Conservation (phyloP, 1,284 basidiomycete species). For the Phellinidium pouzarii region DNA sequence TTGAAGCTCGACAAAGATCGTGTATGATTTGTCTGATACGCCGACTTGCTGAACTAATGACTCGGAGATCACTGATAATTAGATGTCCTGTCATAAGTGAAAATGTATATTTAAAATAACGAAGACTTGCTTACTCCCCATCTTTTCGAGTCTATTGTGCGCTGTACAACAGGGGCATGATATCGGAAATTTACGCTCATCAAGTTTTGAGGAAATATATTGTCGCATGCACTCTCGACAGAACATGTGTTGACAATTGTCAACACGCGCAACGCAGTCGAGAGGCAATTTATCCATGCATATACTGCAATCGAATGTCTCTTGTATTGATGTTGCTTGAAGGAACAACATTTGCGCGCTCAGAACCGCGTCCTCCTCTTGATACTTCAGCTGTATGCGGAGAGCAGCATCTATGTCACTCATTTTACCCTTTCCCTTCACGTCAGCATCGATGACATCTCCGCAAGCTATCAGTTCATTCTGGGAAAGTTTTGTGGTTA, state of each 20-base stretch:
- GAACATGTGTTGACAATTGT: conserved; percentile 46
- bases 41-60: conserved; percentile 40
- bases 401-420: conserved; percentile 27
- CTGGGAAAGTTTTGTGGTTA: too few species aligned
- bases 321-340: conserved; percentile 24
- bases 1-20: conserved; percentile 47
- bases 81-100: too few species aligned
- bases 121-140: conserved; percentile 31
- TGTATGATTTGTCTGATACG: conserved; percentile 40
- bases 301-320: conserved; percentile 46
- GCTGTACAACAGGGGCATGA: conserved; percentile 50
- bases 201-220: conserved; percentile 41
- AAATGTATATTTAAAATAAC: neutral
- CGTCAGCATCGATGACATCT: neutral
- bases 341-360: conserved; percentile 32
- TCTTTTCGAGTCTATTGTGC: conserved; percentile 10
- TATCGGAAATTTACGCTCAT: conserved; percentile 52
- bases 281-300: conserved; percentile 47
- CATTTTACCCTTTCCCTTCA: conserved; percentile 4
- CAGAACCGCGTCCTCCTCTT: conserved; percentile 39
- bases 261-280: conserved; percentile 39
- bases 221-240: conserved; percentile 47
- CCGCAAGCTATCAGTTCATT: neutral
- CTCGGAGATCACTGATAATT: conserved; percentile 35
- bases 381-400: conserved; percentile 37